Base-by-base conservation (phyloP, 192 early-diverging fungal genomes). In the Gigaspora rosea region DNA sequence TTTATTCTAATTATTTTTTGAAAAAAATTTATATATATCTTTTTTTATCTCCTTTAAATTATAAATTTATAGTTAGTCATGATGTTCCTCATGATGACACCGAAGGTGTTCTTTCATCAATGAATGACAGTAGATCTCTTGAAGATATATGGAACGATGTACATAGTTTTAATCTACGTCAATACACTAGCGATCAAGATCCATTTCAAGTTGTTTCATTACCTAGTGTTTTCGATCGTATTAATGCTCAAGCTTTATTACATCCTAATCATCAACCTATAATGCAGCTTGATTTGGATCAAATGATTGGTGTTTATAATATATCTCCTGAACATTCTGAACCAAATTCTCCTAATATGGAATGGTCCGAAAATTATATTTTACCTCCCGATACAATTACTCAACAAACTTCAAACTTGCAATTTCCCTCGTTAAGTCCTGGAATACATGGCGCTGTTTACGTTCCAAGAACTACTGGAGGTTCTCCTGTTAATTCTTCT, bases 181-280 rank as follows among this genome's bases (percentile, higher is more conserved):
- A 82, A 61, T 85, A 78, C 51, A 85, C 84, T 7, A 83, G 78
- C 41, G 84, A 85, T 66, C 84, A 85, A 76, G 80, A 80, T 36
- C 66, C 59, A 48, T 74, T 81, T 22, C 80, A 81, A 58, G 75
- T 79, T 8, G 63, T 85, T 51, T 62, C 77, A 57, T 65, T 85
- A 67, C 78, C 82, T 57, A 77, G 81, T 27, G 2, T 50, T 69
- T 32, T 80, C 71, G 22, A 79, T 84, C 75, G 79, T 75, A 15
- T 47, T 49, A n/a, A 41, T 48, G 58, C 72, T 48, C 20, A 32
- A 2, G 72, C 58, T 15, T 22, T 61, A 58, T 62, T 74, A 10
- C 8, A 74, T 63, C 58, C 72, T 48, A 51, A 46, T 72, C 33
- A 72, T 27, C 49, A 16, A 48, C 72, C 72, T 63, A 62, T 35